phyloP scores from a whole-genome alignment of 257 asterid genomes.

The Nicotiana knightiana region DNA sequence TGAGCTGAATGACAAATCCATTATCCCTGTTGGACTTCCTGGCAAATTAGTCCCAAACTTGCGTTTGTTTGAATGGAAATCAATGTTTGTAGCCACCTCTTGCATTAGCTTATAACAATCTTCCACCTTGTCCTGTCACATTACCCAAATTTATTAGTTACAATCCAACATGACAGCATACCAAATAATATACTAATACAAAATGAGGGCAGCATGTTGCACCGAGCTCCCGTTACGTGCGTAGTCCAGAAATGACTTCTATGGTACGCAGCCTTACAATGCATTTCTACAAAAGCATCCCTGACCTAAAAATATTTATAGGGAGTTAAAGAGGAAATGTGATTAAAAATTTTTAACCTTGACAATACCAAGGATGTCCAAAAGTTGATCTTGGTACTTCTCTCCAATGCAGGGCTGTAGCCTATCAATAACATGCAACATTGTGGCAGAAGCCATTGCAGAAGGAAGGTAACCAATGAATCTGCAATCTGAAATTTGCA shows the following conservation, averaged over 20 bases:
- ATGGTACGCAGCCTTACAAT: no score
- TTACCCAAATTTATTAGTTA: background rate
- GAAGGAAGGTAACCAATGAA: constrained; percentile 60
- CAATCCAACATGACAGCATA: background rate
- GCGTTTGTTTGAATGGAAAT: constrained; percentile 38
- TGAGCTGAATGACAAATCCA: constrained; percentile 55
- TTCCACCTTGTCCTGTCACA: constrained; percentile 58
- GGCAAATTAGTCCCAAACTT: constrained; percentile 39
- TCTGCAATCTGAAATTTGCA: constrained; percentile 50
- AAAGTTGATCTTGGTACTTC: constrained; percentile 47
- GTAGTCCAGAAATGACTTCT: no score
- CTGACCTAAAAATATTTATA: no score
- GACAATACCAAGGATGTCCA: constrained; percentile 56
- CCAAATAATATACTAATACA: no score
- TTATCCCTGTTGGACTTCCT: constrained; percentile 72
- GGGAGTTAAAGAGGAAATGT: background rate
- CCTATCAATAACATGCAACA: constrained; percentile 56
- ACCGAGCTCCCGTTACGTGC: no score
- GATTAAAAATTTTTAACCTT: constrained; percentile 37
- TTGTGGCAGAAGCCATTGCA: constrained; percentile 74
- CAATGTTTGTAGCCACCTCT: constrained; percentile 37
- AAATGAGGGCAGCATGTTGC: no score
- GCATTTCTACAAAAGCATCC: no score
- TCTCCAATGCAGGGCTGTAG: constrained; percentile 46
- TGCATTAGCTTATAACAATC: constrained; percentile 49